A percentile compares a stretch with the other conserved stretches of the same genome.
Conservation (phyloP, 257 asterid species). For the Nemophila menziesii region DNA sequence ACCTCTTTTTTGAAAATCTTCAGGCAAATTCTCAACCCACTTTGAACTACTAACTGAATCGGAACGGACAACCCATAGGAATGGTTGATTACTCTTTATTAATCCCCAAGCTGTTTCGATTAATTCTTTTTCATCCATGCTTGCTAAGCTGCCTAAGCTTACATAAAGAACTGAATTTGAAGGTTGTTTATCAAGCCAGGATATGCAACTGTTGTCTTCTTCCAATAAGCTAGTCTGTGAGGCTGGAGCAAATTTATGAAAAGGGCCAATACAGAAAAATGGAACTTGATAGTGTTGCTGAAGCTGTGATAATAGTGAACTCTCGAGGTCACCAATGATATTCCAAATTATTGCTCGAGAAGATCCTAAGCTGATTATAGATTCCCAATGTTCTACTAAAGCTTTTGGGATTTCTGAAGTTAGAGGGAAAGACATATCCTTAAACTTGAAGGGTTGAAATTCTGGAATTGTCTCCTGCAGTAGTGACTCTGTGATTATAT, state of each 20-base stretch:
- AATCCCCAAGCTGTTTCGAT: slow-evolving; percentile 27
- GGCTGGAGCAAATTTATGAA: slow-evolving; percentile 18
- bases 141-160: too few species aligned
- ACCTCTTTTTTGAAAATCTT: slow-evolving; percentile 16
- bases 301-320: not conserved
- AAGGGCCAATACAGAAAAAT: slow-evolving; percentile 29
- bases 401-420: slow-evolving; percentile 5
- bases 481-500: slow-evolving; percentile 15
- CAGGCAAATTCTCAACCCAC: slow-evolving; percentile 22
- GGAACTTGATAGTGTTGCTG: too few species aligned
- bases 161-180: too few species aligned
- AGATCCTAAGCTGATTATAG: slow-evolving; percentile 13
- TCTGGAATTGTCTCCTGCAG: slow-evolving; percentile 18
- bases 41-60: too few species aligned
- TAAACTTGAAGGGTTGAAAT: slow-evolving; percentile 17
- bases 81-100: slow-evolving; percentile 15
- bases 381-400: not conserved
- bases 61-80: too few species aligned
- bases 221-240: slow-evolving; percentile 7
- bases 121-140: too few species aligned
- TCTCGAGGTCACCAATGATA: slow-evolving; percentile 22
- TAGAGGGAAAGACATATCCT: slow-evolving; percentile 14
- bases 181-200: slow-evolving; percentile 24
- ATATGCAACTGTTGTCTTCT: slow-evolving; percentile 16
- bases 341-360: slow-evolving; percentile 24